phyloP scores from a whole-genome alignment of 371 early-diverging fungal genomes.

The Mortierella sp. region DNA sequence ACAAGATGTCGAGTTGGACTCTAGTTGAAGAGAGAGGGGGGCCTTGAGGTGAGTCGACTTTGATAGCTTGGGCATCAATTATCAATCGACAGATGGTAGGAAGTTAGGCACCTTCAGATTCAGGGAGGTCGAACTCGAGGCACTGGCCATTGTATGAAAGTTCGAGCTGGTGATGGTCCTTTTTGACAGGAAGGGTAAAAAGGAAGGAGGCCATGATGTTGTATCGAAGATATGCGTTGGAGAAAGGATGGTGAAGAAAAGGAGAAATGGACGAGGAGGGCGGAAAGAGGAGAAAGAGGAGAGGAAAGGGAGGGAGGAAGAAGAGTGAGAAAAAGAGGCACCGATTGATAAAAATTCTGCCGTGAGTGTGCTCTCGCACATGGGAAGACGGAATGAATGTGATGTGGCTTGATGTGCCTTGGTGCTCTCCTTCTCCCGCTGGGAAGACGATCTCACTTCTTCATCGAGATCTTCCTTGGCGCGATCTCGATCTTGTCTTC shows the following conservation, averaged over 20 bases:
- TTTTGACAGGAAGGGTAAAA: constrained; percentile 28
- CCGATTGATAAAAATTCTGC: constrained; percentile 11
- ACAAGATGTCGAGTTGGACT: constrained; percentile 21
- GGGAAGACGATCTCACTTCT: too few relatives aligned
- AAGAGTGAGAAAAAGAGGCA: not conserved
- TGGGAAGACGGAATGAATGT: too few relatives aligned
- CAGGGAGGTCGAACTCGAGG: constrained; percentile 33
- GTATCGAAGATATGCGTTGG: not conserved
- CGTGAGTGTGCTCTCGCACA: not conserved
- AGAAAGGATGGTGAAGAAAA: not conserved
- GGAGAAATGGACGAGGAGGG: not conserved
- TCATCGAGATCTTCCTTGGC: not conserved
- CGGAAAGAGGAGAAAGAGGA: not conserved
- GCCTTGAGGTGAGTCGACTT: too few relatives aligned
- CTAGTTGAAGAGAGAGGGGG: constrained; percentile 7
- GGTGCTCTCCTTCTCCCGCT: too few relatives aligned
- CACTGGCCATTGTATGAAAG: constrained; percentile 39
- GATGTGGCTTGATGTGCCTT: too few relatives aligned
- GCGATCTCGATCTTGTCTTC: too few relatives aligned
- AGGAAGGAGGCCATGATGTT: constrained; percentile 42
- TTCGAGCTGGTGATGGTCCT: constrained; percentile 28
- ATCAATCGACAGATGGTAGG: not conserved
- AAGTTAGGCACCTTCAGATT: constrained; percentile 19
- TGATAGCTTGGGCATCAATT: too few relatives aligned
- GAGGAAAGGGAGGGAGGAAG: not conserved